Conservation (phyloP, 2,329 filamentous ascomycete genomes). For the Venturia carpophila region DNA sequence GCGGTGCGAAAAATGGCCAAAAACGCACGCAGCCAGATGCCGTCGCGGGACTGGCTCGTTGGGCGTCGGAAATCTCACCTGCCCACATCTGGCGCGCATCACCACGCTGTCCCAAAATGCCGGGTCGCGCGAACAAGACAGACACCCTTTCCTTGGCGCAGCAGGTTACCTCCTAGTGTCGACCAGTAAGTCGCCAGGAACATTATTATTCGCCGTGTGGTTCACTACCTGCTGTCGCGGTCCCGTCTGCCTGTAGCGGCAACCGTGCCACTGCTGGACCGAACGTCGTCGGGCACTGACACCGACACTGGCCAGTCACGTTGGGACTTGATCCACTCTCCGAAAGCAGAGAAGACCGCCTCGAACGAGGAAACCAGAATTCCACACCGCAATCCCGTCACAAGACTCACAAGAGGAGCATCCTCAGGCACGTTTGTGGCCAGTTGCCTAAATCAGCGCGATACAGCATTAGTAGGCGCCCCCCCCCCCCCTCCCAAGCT, state of each 20-base stretch:
- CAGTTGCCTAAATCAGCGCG: too few species aligned
- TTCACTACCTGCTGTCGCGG: not conserved
- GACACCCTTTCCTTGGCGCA: too few species aligned
- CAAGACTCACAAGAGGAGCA: not conserved
- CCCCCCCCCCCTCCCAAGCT: too few species aligned
- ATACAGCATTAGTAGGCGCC: too few species aligned
- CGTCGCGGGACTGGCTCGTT: slow-evolving; percentile 2
- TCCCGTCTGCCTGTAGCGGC: not conserved
- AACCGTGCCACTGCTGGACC: too few species aligned
- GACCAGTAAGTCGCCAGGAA: too few species aligned
- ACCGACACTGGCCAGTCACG: too few species aligned
- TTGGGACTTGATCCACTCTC: too few species aligned
- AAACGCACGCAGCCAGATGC: not conserved
- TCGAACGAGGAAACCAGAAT: not conserved
- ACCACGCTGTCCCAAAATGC: not conserved
- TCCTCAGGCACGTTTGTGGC: too few species aligned
- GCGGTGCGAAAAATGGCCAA: not conserved
- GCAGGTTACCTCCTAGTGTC: too few species aligned
- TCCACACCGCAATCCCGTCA: not conserved
- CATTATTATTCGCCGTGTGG: not conserved
- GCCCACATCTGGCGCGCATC: not conserved
- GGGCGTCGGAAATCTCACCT: not conserved
- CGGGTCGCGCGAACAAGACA: not conserved
- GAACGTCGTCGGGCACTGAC: too few species aligned
- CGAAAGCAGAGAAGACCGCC: not conserved